A percentile compares a stretch with the other conserved stretches of the same genome.
Evolutionary conservation across 2,329 filamentous ascomycete genomes (phyloP).

Genomic region (Cladorrhinum sp.): DNA sequence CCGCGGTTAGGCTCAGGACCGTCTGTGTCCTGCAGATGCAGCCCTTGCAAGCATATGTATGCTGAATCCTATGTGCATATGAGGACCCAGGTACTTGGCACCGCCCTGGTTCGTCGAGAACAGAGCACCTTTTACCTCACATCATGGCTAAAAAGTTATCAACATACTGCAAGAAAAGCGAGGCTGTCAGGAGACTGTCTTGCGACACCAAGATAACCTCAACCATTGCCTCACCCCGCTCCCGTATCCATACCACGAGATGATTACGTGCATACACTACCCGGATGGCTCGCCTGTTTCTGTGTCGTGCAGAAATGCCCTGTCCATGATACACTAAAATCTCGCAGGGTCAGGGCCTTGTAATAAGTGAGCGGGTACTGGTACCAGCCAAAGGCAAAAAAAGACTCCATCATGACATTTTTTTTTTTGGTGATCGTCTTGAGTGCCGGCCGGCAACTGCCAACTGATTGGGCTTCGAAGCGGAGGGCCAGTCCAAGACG

Average conservation of each 20-base stretch:
- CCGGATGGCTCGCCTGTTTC: conserved; percentile 1
- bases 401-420: conserved; percentile 1
- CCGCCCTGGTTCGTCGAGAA: neutral
- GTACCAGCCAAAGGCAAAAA: neutral
- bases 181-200: neutral
- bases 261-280: conserved; percentile 2
- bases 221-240: neutral
- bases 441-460: neutral
- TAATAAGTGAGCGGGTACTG: neutral
- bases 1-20: conserved; percentile 2
- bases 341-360: neutral
- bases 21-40: conserved; percentile 19
- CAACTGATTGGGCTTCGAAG: neutral
- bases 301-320: conserved; percentile 9
- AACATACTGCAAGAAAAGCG: neutral
- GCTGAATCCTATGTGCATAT: neutral
- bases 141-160: neutral
- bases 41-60: neutral
- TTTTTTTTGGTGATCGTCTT: neutral
- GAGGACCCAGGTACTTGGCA: neutral
- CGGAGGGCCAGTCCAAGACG: neutral
- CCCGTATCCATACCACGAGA: neutral
- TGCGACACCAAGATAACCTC: neutral
- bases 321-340: conserved; percentile 7
- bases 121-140: neutral